These are phyloP conservation scores for Coemansia sp. DNA, from an alignment of 192 early-diverging fungal species.

Conservation along the genomic window DNA sequence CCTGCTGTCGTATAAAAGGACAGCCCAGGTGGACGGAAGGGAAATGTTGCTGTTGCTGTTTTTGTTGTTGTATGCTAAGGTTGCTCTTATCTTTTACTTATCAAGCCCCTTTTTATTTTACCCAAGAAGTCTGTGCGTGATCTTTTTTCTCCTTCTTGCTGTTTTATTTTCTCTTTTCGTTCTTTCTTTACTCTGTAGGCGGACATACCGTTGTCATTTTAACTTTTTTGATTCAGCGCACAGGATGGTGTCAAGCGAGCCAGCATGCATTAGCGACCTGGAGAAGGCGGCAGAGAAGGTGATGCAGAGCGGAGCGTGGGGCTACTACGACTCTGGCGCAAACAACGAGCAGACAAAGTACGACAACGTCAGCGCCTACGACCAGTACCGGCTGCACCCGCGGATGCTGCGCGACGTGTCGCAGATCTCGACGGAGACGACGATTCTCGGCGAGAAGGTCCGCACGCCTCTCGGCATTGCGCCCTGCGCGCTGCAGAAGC, in stretches of 20 bases:
- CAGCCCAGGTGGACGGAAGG: no score
- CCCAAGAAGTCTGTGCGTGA: not conserved
- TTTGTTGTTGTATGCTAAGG: no score
- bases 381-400: conserved; percentile 58
- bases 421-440: conserved; percentile 62
- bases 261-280: conserved; percentile 55
- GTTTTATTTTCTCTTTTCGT: not conserved
- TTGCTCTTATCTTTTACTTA: no score
- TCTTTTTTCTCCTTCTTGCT: not conserved
- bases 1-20: no score
- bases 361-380: conserved; percentile 52
- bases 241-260: conserved; percentile 11
- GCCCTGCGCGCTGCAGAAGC: conserved; percentile 74
- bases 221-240: not conserved
- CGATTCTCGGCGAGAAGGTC: conserved; percentile 60
- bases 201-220: no score
- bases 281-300: conserved; percentile 37
- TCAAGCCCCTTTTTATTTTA: not conserved
- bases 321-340: conserved; percentile 60
- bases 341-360: conserved; percentile 56
- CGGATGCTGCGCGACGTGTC: conserved; percentile 75
- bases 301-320: conserved; percentile 52
- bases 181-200: conserved; percentile 4
- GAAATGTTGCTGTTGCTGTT: no score
- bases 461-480: conserved; percentile 73